These are phyloP conservation scores for Tylopilus rubrobrunneus DNA, from an alignment of 768 basidiomycete species.

Conservation along the genomic window DNA sequence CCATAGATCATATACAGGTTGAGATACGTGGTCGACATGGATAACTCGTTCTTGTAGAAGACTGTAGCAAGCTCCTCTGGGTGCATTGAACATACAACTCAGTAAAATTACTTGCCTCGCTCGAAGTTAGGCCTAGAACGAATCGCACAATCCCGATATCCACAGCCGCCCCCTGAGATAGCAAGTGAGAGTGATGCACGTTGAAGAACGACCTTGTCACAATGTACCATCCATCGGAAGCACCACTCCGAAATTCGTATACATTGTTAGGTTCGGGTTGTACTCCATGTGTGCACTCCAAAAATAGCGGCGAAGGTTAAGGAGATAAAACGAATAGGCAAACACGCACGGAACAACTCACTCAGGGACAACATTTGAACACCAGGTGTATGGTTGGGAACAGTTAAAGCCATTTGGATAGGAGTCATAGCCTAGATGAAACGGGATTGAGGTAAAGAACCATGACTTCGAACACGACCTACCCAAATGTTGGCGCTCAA, in stretches of 20 bases:
- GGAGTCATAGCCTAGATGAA: conserved; percentile 16
- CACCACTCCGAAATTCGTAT: conserved; percentile 38
- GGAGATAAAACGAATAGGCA: background rate
- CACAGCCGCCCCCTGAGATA: conserved; percentile 20
- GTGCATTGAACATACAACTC: background rate
- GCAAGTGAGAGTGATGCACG: background rate
- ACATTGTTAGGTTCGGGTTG: conserved; percentile 21
- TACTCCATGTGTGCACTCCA: conserved; percentile 38
- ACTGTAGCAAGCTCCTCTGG: conserved; percentile 2
- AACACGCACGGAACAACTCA: background rate
- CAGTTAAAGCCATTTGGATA: conserved; percentile 58
- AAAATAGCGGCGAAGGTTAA: conserved; percentile 19
- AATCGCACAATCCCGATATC: conserved; percentile 18
- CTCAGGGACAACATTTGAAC: conserved; percentile 41
- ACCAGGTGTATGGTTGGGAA: conserved; percentile 43
- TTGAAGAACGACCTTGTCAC: conserved; percentile 21
- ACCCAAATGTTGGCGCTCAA: conserved; percentile 47
- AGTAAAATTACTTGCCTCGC: conserved; percentile 13
- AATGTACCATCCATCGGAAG: conserved; percentile 51
- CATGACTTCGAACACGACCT: background rate
- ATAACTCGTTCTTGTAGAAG: conserved; percentile 20
- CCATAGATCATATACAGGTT: conserved; percentile 60
- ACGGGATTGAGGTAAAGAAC: background rate
- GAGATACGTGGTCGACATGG: conserved; percentile 20
- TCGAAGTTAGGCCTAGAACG: conserved; percentile 23